phyloP scores from a whole-genome alignment of 768 basidiomycete species.

The Neoboletus magnificus region DNA sequence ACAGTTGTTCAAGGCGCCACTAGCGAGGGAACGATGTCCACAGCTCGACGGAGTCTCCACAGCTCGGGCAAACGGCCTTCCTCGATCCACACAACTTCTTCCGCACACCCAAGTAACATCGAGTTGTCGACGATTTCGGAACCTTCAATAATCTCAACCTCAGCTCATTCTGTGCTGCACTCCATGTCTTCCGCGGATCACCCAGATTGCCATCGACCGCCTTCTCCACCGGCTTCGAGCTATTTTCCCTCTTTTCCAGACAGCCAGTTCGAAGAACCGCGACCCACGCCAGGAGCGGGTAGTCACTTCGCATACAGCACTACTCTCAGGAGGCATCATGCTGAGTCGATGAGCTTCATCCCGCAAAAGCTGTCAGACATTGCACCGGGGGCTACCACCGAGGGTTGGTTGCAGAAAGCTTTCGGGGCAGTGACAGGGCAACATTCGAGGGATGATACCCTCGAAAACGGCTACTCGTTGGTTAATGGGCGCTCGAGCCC shows the following conservation, averaged over 20 bases:
- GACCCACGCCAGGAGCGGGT: conserved; percentile 61
- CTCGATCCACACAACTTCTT: conserved; percentile 7
- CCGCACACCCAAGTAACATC: conserved; percentile 1
- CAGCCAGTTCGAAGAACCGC: conserved; percentile 46
- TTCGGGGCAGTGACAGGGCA: conserved; percentile 34
- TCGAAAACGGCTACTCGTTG: conserved; percentile 41
- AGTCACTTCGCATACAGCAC: conserved; percentile 84
- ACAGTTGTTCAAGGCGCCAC: not conserved
- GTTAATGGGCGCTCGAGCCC: conserved; percentile 22
- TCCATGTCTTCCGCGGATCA: conserved; percentile 9
- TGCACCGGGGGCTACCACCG: conserved; percentile 39
- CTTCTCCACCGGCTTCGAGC: conserved; percentile 76
- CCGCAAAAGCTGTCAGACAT: conserved; percentile 38
- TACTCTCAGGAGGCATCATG: conserved; percentile 64
- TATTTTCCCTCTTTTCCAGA: conserved; percentile 66
- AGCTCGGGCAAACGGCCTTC: conserved; percentile 19
- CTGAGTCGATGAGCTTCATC: conserved; percentile 37
- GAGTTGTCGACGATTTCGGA: conserved; percentile 17
- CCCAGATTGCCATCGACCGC: conserved; percentile 27
- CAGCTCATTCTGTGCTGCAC: conserved; percentile 21
- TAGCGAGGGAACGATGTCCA: conserved; percentile 22
- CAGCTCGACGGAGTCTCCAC: conserved; percentile 23
- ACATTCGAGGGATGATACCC: conserved; percentile 13
- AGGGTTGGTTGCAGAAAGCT: conserved; percentile 47
- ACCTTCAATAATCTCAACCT: conserved; percentile 20